Conservation (phyloP, 352 stramenopile species). For the Phytopythium kandeliae region DNA sequence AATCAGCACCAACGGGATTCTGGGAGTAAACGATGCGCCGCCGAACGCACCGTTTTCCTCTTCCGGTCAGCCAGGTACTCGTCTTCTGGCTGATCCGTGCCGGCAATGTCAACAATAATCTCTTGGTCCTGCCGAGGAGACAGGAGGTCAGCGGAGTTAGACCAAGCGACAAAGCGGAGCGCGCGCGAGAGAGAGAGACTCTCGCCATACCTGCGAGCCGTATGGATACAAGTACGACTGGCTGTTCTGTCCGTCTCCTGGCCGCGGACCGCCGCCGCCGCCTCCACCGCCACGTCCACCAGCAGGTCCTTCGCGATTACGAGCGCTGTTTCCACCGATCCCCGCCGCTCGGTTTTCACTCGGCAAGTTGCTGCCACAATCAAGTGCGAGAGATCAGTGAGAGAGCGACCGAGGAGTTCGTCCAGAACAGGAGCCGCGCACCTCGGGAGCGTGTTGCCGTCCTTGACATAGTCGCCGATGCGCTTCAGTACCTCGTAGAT, state of each 20-base stretch:
- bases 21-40: background rate
- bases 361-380: conserved; percentile 50
- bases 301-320: conserved; percentile 22
- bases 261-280: conserved; percentile 29
- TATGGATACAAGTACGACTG: conserved; percentile 85
- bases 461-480: conserved; percentile 77
- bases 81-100: conserved; percentile 65
- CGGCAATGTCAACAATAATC: conserved; percentile 84
- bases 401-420: background rate
- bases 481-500: conserved; percentile 80
- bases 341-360: conserved; percentile 83
- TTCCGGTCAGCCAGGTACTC: conserved; percentile 79
- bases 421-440: conserved; percentile 9
- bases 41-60: conserved; percentile 37
- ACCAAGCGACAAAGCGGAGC: background rate
- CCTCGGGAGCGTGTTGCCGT: conserved; percentile 63
- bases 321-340: conserved; percentile 60
- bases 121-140: conserved; percentile 44
- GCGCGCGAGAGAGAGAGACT: background rate
- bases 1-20: background rate
- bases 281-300: conserved; percentile 38
- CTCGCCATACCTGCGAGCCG: conserved; percentile 35
- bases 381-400: background rate
- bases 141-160: too few species aligned
- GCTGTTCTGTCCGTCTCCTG: conserved; percentile 49